phyloP scores from a whole-genome alignment of 2,329 filamentous ascomycete species.

The Pseudogymnoascus pannorum region DNA sequence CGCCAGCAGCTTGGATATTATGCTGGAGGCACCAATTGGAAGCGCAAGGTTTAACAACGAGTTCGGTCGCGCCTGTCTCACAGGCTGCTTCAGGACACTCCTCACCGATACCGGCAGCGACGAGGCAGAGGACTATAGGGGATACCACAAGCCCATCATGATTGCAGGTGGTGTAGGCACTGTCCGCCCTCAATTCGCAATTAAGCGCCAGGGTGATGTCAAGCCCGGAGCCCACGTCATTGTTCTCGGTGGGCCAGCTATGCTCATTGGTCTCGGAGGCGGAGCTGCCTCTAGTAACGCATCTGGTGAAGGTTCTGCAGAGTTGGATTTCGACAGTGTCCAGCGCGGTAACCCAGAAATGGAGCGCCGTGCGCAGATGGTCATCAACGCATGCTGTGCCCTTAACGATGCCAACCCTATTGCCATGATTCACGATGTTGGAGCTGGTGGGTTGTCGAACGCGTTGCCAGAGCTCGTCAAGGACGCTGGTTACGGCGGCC shows the following conservation, averaged over 20 bases:
- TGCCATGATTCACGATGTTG: slow-evolving; percentile 95
- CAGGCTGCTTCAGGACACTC: slow-evolving; percentile 87
- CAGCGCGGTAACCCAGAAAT: slow-evolving; percentile 97
- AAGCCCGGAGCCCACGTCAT: slow-evolving; percentile 83
- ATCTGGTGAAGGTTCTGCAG: slow-evolving; percentile 80
- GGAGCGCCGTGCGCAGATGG: slow-evolving; percentile 91
- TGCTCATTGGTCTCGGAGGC: slow-evolving; percentile 94
- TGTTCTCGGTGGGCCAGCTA: slow-evolving; percentile 89
- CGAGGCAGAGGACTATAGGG: slow-evolving; percentile 61
- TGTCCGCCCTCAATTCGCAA: slow-evolving; percentile 80
- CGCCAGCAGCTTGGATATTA: slow-evolving; percentile 90
- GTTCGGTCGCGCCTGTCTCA: slow-evolving; percentile 82
- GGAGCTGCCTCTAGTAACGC: slow-evolving; percentile 88
- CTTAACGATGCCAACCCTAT: slow-evolving; percentile 84
- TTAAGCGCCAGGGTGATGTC: slow-evolving; percentile 75
- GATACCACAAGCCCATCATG: slow-evolving; percentile 98
- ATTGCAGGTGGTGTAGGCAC: slow-evolving; percentile 93
- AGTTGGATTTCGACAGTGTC: slow-evolving; percentile 94
- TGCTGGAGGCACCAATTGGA: slow-evolving; percentile 94
- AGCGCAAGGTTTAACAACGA: slow-evolving; percentile 97
- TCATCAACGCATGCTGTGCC: slow-evolving; percentile 88
- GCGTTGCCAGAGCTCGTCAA: slow-evolving; percentile 85
- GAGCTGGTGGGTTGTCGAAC: slow-evolving; percentile 77
- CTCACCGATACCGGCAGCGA: slow-evolving; percentile 60
- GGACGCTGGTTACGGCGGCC: slow-evolving; percentile 83